These are phyloP conservation scores for Lathyrus aphaca DNA, from an alignment of 306 rosid species.

Conservation along the genomic window DNA sequence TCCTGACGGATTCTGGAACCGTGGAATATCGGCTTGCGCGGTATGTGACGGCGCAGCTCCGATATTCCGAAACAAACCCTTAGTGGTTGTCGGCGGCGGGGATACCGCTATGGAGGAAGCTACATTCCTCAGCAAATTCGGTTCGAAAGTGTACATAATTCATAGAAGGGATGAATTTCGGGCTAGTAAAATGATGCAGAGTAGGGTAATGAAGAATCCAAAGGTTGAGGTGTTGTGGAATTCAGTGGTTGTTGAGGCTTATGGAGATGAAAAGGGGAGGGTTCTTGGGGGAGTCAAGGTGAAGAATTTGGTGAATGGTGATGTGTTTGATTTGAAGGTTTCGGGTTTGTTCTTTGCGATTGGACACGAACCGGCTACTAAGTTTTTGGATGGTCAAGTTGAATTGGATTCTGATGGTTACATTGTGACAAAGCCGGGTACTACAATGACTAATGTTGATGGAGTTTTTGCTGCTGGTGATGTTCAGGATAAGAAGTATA, in stretches of 20 bases:
- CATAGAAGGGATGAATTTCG: slow-evolving; percentile 71
- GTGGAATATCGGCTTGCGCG: slow-evolving; percentile 85
- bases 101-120: slow-evolving; percentile 98
- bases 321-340: slow-evolving; percentile 65
- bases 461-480: slow-evolving; percentile 96
- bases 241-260: slow-evolving; percentile 69
- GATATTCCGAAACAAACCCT: slow-evolving; percentile 59
- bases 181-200: slow-evolving; percentile 85
- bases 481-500: slow-evolving; percentile 93
- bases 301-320: slow-evolving; percentile 61
- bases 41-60: slow-evolving; percentile 94
- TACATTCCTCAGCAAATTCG: slow-evolving; percentile 72
- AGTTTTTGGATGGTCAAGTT: slow-evolving; percentile 79
- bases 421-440: slow-evolving; percentile 69
- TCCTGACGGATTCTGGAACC: slow-evolving; percentile 73
- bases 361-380: slow-evolving; percentile 90
- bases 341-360: slow-evolving; percentile 85
- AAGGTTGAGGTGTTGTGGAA: slow-evolving; percentile 76
- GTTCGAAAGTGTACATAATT: slow-evolving; percentile 72
- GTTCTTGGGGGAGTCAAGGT: slow-evolving; percentile 75
- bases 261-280: slow-evolving; percentile 45
- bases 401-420: slow-evolving; percentile 77
- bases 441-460: slow-evolving; percentile 66
- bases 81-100: slow-evolving; percentile 84
- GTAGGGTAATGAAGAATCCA: slow-evolving; percentile 64